These are phyloP conservation scores for Xylogone sp. DNA, from an alignment of 2,329 filamentous ascomycete species.

Conservation along the genomic window DNA sequence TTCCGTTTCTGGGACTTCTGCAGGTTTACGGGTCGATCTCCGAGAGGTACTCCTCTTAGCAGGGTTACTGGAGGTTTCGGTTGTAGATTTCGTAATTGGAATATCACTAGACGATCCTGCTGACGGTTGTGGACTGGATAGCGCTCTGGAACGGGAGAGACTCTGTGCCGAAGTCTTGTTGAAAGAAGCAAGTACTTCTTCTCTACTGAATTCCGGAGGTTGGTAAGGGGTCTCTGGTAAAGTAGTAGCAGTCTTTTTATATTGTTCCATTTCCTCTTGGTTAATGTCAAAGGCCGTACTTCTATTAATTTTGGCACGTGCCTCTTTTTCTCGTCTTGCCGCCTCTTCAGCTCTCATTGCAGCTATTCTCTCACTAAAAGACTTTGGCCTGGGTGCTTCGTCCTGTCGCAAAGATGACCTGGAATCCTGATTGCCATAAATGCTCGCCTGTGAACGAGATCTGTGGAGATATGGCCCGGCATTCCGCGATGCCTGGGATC, in stretches of 20 bases:
- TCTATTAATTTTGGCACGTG: constrained; percentile 49
- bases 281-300: constrained; percentile 55
- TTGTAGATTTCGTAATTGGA: constrained; percentile 15
- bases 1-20: constrained; percentile 40
- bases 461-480: constrained; percentile 41
- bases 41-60: not conserved
- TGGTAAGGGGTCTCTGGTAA: constrained; percentile 45
- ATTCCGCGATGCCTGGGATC: constrained; percentile 23
- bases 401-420: constrained; percentile 13
- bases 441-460: constrained; percentile 28
- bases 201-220: constrained; percentile 55
- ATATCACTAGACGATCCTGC: not conserved
- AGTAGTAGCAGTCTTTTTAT: constrained; percentile 54
- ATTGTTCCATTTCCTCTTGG: constrained; percentile 54
- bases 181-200: constrained; percentile 48
- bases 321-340: constrained; percentile 44
- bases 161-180: constrained; percentile 24
- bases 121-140: not conserved
- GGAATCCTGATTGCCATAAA: constrained; percentile 8
- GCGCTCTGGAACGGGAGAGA: constrained; percentile 28
- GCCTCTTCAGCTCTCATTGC: constrained; percentile 59
- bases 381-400: constrained; percentile 38
- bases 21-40: constrained; percentile 21
- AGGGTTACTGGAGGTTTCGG: constrained; percentile 5
- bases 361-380: constrained; percentile 84